Evolutionary conservation across 352 stramenopile genomes (phyloP), one percentile per base, ranked within the genome.

Genomic region (Stramenopiles sp.): DNA sequence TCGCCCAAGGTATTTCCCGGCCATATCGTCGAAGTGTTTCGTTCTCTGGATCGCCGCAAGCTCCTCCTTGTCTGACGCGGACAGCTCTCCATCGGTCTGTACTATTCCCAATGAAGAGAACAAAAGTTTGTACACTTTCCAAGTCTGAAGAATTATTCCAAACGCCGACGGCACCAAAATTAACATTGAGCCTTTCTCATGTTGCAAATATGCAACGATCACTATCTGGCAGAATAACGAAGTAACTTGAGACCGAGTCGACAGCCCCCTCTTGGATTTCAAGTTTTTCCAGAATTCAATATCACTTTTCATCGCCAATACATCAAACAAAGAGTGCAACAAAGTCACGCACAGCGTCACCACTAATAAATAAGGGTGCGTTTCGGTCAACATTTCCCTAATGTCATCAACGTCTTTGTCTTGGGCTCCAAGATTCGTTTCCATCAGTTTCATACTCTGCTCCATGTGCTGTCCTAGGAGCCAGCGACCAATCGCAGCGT

Each of bases 1-100:
- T 68, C 91, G 88, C 32, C 87, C 75, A 81, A 93, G 84, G 80
- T 93, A 87, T 32, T 78, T 84, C 18, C 84, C 89, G n/a, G 88
- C 87, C 78, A 94, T 85, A 1, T 81, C 81, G 77, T 95, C 89
- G 18, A 86, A 89, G 31, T 83, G 81, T 32, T 82, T 79, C 0
- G 85, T 93, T 35, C 84, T 77, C 53, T 80, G 73, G 75, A 84
- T 32, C 4, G 33, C 81, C 81, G 18, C 80, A 35, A 35, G 2
- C 35, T 71, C 53, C 35, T 71, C 12, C 12, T 71, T 71, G 4
- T 71, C 35, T 33, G 12, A 71, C 25, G 43, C 25, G 25, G 43
- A 53, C 12, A 25, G 12, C 43, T 53, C 25, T 12, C 43, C 43
- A 18, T 53, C 43, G 25, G 43, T 25, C 25, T 53, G 43, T 25